These are phyloP conservation scores for Tolypocladium guangdongense DNA, from an alignment of 2,329 filamentous ascomycete genomes.

Conservation along the genomic window DNA sequence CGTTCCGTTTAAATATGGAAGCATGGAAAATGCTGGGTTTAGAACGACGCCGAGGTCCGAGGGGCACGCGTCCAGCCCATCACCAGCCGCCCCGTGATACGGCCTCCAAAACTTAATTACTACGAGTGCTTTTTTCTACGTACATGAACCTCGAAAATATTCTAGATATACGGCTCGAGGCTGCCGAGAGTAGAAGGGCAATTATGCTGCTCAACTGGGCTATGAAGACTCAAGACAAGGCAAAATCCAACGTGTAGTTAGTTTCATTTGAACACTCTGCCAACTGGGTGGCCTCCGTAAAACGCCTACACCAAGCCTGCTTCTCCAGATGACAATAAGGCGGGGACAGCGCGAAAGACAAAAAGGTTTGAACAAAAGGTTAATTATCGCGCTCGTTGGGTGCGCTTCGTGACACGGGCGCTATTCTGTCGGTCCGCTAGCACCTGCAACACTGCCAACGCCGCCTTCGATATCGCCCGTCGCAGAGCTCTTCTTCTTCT, in stretches of 20 bases:
- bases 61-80: no score
- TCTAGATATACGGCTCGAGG: background rate
- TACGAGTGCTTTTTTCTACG: no score
- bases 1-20: background rate
- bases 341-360: background rate
- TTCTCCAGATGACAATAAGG: background rate
- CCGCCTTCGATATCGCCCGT: background rate
- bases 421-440: background rate
- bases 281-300: background rate
- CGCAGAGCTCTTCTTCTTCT: conserved; percentile 17
- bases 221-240: background rate
- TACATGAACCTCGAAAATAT: background rate
- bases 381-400: background rate
- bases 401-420: background rate
- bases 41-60: background rate
- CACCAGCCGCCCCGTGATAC: background rate
- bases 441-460: background rate
- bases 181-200: background rate
- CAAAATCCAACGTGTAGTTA: background rate
- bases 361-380: background rate
- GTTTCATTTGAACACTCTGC: background rate
- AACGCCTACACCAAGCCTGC: background rate
- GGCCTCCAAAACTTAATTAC: background rate
- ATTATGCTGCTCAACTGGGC: background rate
- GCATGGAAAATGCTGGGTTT: background rate